A percentile compares a stretch with the other conserved stretches of the same genome.
Conservation (phyloP, 441 rosid species). For the Gossypium gossypioides region DNA sequence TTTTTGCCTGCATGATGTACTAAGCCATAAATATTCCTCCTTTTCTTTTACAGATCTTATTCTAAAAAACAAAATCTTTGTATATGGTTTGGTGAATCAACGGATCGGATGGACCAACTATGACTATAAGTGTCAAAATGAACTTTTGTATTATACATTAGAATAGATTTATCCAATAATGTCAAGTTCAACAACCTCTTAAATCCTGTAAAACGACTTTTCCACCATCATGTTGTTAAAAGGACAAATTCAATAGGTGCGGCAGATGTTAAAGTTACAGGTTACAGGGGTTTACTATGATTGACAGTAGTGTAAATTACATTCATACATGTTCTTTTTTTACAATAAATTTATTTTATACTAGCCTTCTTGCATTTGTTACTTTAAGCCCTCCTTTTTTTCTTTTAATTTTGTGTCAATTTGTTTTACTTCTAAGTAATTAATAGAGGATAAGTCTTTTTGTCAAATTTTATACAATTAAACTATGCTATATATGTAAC, state of each 20-base stretch:
- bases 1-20: not conserved
- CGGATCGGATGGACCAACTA: conserved; percentile 88
- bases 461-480: too few species aligned
- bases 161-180: not conserved
- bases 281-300: not conserved
- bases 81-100: conserved; percentile 75
- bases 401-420: not conserved
- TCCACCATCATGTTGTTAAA: not conserved
- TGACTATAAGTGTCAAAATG: conserved; percentile 52
- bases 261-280: not conserved
- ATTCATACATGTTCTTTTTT: conserved; percentile 1
- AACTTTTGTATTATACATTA: not conserved
- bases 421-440: not conserved
- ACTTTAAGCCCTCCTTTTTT: not conserved
- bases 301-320: conserved; percentile 25
- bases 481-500: too few species aligned
- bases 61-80: conserved; percentile 78
- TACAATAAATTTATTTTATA: conserved; percentile 17
- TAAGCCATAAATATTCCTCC: not conserved
- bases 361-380: not conserved
- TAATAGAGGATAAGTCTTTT: not conserved
- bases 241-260: not conserved
- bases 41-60: conserved; percentile 55
- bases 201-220: not conserved
- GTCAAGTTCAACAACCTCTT: not conserved